These are phyloP conservation scores for Calonectria pseudoturangicola DNA, from an alignment of 2,329 filamentous ascomycete genomes.

Conservation along the genomic window DNA sequence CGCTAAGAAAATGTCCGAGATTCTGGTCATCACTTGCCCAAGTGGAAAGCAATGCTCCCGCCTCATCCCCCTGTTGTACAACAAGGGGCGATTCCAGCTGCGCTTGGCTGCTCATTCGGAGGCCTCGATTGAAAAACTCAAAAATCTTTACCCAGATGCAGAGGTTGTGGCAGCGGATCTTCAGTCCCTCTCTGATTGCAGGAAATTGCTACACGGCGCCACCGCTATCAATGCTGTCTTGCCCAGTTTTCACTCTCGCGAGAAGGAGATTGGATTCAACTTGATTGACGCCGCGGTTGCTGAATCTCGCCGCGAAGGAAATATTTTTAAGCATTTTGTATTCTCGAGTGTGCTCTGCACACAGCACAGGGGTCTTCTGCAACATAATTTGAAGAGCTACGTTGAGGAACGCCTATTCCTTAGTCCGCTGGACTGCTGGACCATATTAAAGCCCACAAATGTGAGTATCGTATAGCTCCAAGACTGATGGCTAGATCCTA, in stretches of 20 bases:
- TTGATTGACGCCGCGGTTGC: neutral
- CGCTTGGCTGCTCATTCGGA: neutral
- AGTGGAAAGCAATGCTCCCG: neutral
- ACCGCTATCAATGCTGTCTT: neutral
- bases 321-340: neutral
- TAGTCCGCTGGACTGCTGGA: neutral
- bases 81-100: neutral
- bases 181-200: neutral
- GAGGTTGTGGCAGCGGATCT: neutral
- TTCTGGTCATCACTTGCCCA: neutral
- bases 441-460: neutral
- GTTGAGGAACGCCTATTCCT: conserved; percentile 3
- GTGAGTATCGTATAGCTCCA: neutral
- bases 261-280: conserved; percentile 1
- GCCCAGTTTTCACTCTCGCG: neutral
- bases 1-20: neutral
- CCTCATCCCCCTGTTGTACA: neutral
- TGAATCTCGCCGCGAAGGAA: neutral
- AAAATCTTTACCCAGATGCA: neutral
- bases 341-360: neutral
- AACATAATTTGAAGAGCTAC: neutral
- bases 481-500: neutral
- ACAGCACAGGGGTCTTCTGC: neutral
- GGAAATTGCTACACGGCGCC: neutral
- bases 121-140: neutral